phyloP scores from a whole-genome alignment of 345 rosid species.

The Conringia planisiliqua region DNA sequence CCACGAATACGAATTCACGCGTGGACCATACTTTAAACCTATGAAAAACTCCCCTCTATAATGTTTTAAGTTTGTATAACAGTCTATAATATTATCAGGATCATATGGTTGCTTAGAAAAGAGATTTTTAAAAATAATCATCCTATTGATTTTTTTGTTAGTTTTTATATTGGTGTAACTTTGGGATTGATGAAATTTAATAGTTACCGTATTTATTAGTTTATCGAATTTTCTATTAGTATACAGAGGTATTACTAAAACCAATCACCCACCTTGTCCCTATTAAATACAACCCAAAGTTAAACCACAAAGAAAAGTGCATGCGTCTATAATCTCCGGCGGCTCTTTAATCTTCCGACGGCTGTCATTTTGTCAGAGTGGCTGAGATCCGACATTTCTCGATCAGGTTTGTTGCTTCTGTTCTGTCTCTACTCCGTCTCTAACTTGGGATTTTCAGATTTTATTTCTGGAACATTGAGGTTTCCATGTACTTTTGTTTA shows the following conservation, averaged over 20 bases:
- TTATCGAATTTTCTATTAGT: not conserved
- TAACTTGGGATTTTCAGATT: not conserved
- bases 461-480: constrained; percentile 1
- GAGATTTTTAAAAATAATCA: no score
- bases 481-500: not conserved
- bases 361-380: not conserved
- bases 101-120: no score
- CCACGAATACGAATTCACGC: no score
- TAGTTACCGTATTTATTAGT: not conserved
- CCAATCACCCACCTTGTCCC: not conserved
- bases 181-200: not conserved
- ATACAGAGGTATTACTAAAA: not conserved
- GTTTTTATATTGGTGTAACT: no score
- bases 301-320: not conserved
- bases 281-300: not conserved
- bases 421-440: not conserved
- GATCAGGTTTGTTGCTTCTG: not conserved
- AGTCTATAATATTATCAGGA: no score
- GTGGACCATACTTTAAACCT: no score
- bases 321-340: not conserved
- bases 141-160: no score
- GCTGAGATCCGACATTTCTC: constrained; percentile 16
- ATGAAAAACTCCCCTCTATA: no score
- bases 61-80: no score
- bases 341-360: constrained; percentile 13